These are phyloP conservation scores for Daldinia caldariorum DNA, from an alignment of 495 filamentous ascomycete genomes.

Conservation along the genomic window DNA sequence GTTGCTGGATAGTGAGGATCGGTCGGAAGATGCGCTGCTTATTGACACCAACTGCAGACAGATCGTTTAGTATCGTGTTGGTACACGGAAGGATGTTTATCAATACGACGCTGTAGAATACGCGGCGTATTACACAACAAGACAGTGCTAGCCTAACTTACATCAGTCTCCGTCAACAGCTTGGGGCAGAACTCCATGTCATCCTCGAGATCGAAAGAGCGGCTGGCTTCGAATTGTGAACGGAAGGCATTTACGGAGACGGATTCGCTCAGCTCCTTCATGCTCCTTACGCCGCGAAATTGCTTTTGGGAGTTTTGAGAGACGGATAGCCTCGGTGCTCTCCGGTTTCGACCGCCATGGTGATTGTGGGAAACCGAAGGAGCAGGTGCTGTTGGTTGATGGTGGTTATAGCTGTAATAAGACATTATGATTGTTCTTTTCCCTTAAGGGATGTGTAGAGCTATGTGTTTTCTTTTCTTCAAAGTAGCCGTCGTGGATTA, in stretches of 20 bases:
- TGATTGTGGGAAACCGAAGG: slow-evolving; percentile 72
- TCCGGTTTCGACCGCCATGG: slow-evolving; percentile 85
- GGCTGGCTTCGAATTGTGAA: slow-evolving; percentile 85
- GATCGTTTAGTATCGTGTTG: slow-evolving; percentile 34
- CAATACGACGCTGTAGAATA: slow-evolving; percentile 25
- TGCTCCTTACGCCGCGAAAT: slow-evolving; percentile 81
- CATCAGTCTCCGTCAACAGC: slow-evolving; percentile 94
- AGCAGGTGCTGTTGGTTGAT: slow-evolving; percentile 68
- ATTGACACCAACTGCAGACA: slow-evolving; percentile 75
- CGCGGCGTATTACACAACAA: slow-evolving; percentile 22
- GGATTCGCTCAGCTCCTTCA: slow-evolving; percentile 87
- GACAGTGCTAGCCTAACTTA: slow-evolving; percentile 63
- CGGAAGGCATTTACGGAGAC: slow-evolving; percentile 79
- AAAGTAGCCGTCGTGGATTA: slow-evolving; percentile 30
- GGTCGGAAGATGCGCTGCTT: slow-evolving; percentile 92
- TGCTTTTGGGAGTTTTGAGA: slow-evolving; percentile 86
- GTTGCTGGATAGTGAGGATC: slow-evolving; percentile 91
- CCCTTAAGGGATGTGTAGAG: slow-evolving; percentile 26
- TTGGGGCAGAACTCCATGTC: slow-evolving; percentile 96
- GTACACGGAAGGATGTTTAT: background rate
- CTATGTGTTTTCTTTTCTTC: slow-evolving; percentile 26
- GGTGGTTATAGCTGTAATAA: slow-evolving; percentile 76
- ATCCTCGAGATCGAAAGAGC: slow-evolving; percentile 96
- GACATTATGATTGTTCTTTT: slow-evolving; percentile 68
- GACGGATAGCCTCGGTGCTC: slow-evolving; percentile 82